A percentile compares a stretch with the other conserved stretches of the same genome.
Conservation (phyloP, 305 asterid species). For the Fraxinus paxiana region DNA sequence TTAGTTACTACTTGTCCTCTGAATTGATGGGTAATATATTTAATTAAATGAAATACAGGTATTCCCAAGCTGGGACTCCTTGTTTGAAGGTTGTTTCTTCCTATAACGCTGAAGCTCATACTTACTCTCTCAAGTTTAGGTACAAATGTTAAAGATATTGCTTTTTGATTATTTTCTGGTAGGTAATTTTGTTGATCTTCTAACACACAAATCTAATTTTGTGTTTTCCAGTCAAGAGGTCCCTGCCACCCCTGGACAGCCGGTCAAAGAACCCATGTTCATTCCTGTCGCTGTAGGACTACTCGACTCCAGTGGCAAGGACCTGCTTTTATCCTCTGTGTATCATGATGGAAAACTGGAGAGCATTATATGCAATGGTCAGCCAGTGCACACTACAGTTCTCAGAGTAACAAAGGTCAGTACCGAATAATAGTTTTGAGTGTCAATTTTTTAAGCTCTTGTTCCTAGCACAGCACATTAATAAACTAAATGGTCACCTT, state of each 20-base stretch:
- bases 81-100: conserved; percentile 54
- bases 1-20: not conserved
- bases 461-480: not conserved
- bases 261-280: conserved; percentile 78
- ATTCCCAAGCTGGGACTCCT: conserved; percentile 99
- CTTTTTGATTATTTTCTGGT: not conserved
- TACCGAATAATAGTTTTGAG: not conserved
- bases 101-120: conserved; percentile 54
- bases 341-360: conserved; percentile 62
- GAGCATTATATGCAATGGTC: conserved; percentile 36
- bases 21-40: conserved; percentile 14
- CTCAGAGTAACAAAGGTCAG: conserved; percentile 80
- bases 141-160: conserved; percentile 19
- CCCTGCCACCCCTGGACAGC: conserved; percentile 87
- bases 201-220: conserved; percentile 9
- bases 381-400: conserved; percentile 56
- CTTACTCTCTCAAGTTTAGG: conserved; percentile 81
- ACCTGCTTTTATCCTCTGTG: conserved; percentile 67
- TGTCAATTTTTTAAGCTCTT: not conserved
- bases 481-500: not conserved
- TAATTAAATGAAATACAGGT: conserved; percentile 48
- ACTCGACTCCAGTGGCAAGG: conserved; percentile 71
- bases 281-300: conserved; percentile 87
- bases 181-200: conserved; percentile 4
- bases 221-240: conserved; percentile 72